phyloP scores from a whole-genome alignment of 345 rosid genomes.

The Eucalyptus tenuipes region DNA sequence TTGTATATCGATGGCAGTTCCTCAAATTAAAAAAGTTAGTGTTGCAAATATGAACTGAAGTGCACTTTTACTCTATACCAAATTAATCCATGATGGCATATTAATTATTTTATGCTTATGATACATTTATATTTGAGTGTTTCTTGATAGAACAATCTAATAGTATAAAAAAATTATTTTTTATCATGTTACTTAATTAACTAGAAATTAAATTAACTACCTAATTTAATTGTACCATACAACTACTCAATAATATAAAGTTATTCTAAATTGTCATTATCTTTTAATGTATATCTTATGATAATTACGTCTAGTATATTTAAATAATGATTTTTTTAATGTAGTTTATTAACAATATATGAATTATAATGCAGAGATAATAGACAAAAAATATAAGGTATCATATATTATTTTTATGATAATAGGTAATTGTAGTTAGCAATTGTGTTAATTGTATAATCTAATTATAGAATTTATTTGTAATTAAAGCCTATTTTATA shows the following conservation, averaged over 20 bases:
- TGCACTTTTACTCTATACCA: not conserved
- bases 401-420: not conserved
- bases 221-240: no score
- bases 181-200: not conserved
- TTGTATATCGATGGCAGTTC: not conserved
- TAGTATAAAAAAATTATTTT: not conserved
- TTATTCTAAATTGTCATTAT: not conserved
- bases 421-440: not conserved
- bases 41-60: not conserved
- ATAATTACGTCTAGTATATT: not conserved
- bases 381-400: not conserved
- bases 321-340: not conserved
- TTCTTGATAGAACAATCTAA: not conserved
- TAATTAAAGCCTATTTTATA: not conserved
- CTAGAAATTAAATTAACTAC: no score
- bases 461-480: not conserved
- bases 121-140: not conserved
- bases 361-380: not conserved
- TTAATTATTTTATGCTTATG: not conserved
- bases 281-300: not conserved
- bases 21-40: not conserved
- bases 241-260: not conserved
- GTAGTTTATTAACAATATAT: not conserved
- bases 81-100: not conserved
- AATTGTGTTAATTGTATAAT: not conserved